phyloP scores from a whole-genome alignment of 2,329 filamentous ascomycete genomes.

The Colletotrichum scovillei region DNA sequence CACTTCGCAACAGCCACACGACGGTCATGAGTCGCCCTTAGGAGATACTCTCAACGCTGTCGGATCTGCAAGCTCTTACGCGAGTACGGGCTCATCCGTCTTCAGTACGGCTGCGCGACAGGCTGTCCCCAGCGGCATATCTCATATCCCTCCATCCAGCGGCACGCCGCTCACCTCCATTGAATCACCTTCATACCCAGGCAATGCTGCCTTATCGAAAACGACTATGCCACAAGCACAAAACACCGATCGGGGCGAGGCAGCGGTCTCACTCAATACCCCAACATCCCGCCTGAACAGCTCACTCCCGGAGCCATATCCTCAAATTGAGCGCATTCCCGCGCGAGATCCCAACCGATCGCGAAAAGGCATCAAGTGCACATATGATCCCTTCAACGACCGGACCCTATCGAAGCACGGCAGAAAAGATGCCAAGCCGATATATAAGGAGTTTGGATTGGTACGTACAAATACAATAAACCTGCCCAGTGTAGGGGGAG shows the following conservation, averaged over 20 bases:
- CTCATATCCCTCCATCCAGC: slow-evolving; percentile 56
- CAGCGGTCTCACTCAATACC: slow-evolving; percentile 41
- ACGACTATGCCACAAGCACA: slow-evolving; percentile 65
- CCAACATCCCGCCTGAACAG: slow-evolving; percentile 45
- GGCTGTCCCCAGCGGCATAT: slow-evolving; percentile 53
- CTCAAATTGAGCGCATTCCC: slow-evolving; percentile 56
- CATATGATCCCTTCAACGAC: slow-evolving; percentile 70
- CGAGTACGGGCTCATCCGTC: slow-evolving; percentile 77
- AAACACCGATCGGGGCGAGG: slow-evolving; percentile 52
- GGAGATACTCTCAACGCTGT: slow-evolving; percentile 77
- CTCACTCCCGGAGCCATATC: slow-evolving; percentile 45
- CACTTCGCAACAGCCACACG: slow-evolving; percentile 52
- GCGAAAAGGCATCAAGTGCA: slow-evolving; percentile 68
- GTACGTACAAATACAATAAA: slow-evolving; percentile 68
- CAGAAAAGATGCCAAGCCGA: slow-evolving; percentile 68
- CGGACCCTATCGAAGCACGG: slow-evolving; percentile 60
- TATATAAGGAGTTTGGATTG: slow-evolving; percentile 73
- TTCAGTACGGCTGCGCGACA: slow-evolving; percentile 67
- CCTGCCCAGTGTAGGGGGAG: slow-evolving; percentile 56
- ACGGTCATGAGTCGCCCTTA: slow-evolving; percentile 69
- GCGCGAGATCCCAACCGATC: slow-evolving; percentile 67
- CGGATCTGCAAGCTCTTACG: slow-evolving; percentile 78
- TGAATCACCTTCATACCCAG: slow-evolving; percentile 63
- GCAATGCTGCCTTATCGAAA: slow-evolving; percentile 61
- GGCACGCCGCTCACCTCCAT: slow-evolving; percentile 62